These are phyloP conservation scores for Globisporangium echinulatum DNA, from an alignment of 352 stramenopile genomes.

Conservation along the genomic window DNA sequence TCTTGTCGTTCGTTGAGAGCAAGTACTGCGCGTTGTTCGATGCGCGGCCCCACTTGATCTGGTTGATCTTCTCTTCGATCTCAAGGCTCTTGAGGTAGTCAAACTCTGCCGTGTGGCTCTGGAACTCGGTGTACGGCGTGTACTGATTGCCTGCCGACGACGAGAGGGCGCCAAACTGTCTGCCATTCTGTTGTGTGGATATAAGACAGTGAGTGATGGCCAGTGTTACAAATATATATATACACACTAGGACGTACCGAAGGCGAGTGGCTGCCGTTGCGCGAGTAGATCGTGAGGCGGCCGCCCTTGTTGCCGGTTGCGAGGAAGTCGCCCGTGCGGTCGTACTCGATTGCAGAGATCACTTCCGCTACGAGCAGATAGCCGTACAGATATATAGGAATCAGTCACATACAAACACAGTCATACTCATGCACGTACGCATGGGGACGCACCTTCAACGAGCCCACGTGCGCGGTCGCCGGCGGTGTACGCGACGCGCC, in stretches of 20 bases:
- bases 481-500: slow-evolving; percentile 40
- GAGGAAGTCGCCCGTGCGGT: slow-evolving; percentile 87
- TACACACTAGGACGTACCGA: slow-evolving; percentile 4
- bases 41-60: slow-evolving; percentile 93
- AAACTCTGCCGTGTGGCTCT: slow-evolving; percentile 96
- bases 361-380: slow-evolving; percentile 69
- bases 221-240: slow-evolving; percentile 17
- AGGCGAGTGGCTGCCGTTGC: slow-evolving; percentile 20
- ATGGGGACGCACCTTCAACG: slow-evolving; percentile 39
- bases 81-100: slow-evolving; percentile 97
- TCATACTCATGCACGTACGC: background rate
- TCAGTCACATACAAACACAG: too few relatives aligned
- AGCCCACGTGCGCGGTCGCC: slow-evolving; percentile 52
- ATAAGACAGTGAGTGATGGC: too few relatives aligned
- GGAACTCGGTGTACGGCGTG: slow-evolving; percentile 89
- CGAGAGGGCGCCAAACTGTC: slow-evolving; percentile 20
- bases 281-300: slow-evolving; percentile 87
- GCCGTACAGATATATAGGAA: too few relatives aligned
- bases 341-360: slow-evolving; percentile 94
- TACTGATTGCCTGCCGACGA: slow-evolving; percentile 32
- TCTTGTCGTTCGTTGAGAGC: slow-evolving; percentile 97
- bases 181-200: slow-evolving; percentile 19
- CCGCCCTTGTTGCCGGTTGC: slow-evolving; percentile 93
- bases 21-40: slow-evolving; percentile 90
- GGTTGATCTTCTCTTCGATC: slow-evolving; percentile 98